Base-by-base conservation (phyloP, 352 stramenopile species). In the Globisporangium irregulare region DNA sequence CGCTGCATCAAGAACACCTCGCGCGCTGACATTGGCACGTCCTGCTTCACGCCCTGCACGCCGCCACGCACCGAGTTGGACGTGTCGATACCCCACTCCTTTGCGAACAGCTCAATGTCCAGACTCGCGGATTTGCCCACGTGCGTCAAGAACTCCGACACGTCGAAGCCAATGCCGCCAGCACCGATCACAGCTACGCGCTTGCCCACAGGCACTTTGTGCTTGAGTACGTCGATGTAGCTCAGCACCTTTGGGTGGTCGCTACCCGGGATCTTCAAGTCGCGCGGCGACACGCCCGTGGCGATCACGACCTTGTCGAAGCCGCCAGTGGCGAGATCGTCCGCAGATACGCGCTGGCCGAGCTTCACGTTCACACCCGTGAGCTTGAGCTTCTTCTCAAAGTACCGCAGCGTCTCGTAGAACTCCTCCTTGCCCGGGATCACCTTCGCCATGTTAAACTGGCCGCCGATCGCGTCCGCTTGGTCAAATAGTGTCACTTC, bases 351-450 rank as follows among this genome's bases (percentile, higher is more conserved):
- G 62, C 71, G 75, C 54, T 82, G 59, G 38, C 78, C 74, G 32
- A 98, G 83, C 51, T 86, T 79, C 38, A 98, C 75, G n/a, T 95
- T 86, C 1, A 98, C 93, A 18, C 79, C 78, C 2, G 76, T 78
- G 38, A 97, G 80, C 69, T 97, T 85, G 56, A 99, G 70, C 72
- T 96, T 85, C 50, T 90, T 90, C 60, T 84, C 68, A 74, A 99
- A 99, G 79, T 99, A 99, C 8, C 97, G 87, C 50, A 99, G 79
- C 18, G 96, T 99, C 82, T 99, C 97, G 73, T 98, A 89, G 69
- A 99, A 99, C 72, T 99, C 97, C 67, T 99, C 96, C 76, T 99
- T 99, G 25, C 97, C 96, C 12, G 97, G 97, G 62, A 99, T 88
- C 50, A 82, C 77, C 82, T 99, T 99, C 48, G 97, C 97, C 88